These are phyloP conservation scores for Camelina neglecta DNA, from an alignment of 345 rosid species.

Conservation along the genomic window DNA sequence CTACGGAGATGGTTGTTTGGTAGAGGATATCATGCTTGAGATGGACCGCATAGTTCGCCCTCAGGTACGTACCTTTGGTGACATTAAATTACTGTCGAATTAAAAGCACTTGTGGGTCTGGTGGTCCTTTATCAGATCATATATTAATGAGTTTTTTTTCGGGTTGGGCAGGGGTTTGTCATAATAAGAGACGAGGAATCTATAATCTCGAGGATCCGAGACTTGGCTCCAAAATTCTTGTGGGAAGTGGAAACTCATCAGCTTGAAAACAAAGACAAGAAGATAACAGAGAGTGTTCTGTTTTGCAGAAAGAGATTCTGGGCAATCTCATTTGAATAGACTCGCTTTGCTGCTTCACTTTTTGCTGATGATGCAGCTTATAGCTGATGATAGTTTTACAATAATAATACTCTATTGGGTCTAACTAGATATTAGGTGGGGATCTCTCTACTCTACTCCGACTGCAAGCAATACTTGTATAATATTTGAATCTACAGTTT, in stretches of 20 bases:
- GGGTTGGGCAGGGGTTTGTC: constrained; percentile 67
- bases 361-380: not conserved
- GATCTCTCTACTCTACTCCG: too few relatives aligned
- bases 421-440: too few relatives aligned
- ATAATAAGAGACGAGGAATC: constrained; percentile 82
- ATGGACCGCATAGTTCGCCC: constrained; percentile 89
- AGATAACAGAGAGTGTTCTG: constrained; percentile 64
- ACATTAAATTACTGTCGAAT: not conserved
- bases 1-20: constrained; percentile 61
- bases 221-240: constrained; percentile 69
- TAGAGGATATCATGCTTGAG: constrained; percentile 91
- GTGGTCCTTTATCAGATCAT: not conserved
- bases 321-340: constrained; percentile 57
- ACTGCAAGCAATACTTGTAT: too few relatives aligned
- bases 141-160: not conserved
- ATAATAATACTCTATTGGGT: not conserved
- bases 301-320: constrained; percentile 88
- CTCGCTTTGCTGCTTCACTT: not conserved
- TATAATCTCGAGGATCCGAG: constrained; percentile 56
- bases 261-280: constrained; percentile 66
- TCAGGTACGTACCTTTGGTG: constrained; percentile 53
- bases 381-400: not conserved
- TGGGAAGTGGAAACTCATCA: constrained; percentile 80
- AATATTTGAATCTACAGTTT: too few relatives aligned
- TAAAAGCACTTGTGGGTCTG: not conserved